Percentiles rank a stretch among this genome's conserved stretches.
Evolutionary conservation across 768 basidiomycete species (phyloP).

Genomic region (Gymnopilus dilepis): DNA sequence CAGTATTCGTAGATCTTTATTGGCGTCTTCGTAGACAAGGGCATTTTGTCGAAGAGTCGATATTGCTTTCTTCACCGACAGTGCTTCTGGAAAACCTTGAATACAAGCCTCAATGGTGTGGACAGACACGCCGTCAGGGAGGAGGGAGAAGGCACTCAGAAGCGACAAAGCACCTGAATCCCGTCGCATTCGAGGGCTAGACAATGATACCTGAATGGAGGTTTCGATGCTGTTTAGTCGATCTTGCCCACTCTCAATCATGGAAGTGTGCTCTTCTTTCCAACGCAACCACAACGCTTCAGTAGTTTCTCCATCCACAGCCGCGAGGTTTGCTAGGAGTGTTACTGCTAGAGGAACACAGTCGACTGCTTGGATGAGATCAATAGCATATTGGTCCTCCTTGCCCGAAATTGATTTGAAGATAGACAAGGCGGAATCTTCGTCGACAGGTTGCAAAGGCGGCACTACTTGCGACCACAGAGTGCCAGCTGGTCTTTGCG

Average conservation of each 20-base stretch:
- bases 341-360: slow-evolving; percentile 40
- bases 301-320: slow-evolving; percentile 35
- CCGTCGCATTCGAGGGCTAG: slow-evolving; percentile 31
- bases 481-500: slow-evolving; percentile 32
- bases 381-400: slow-evolving; percentile 25
- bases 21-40: slow-evolving; percentile 27
- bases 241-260: slow-evolving; percentile 34
- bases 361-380: slow-evolving; percentile 35
- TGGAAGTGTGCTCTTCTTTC: slow-evolving; percentile 32
- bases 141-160: slow-evolving; percentile 32
- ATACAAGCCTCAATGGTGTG: slow-evolving; percentile 23
- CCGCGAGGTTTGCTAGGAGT: slow-evolving; percentile 36
- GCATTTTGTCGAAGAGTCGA: slow-evolving; percentile 35
- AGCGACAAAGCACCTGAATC: slow-evolving; percentile 31
- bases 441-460: slow-evolving; percentile 32
- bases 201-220: slow-evolving; percentile 37
- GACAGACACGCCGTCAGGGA: slow-evolving; percentile 35
- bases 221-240: slow-evolving; percentile 35
- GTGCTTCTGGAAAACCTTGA: slow-evolving; percentile 24
- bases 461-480: slow-evolving; percentile 31
- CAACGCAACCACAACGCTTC: slow-evolving; percentile 36
- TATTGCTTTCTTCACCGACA: slow-evolving; percentile 27
- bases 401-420: slow-evolving; percentile 32
- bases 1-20: slow-evolving; percentile 29
- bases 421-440: slow-evolving; percentile 29